These are phyloP conservation scores for Globisporangium irregulare DNA, from an alignment of 352 stramenopile species.

Conservation along the genomic window DNA sequence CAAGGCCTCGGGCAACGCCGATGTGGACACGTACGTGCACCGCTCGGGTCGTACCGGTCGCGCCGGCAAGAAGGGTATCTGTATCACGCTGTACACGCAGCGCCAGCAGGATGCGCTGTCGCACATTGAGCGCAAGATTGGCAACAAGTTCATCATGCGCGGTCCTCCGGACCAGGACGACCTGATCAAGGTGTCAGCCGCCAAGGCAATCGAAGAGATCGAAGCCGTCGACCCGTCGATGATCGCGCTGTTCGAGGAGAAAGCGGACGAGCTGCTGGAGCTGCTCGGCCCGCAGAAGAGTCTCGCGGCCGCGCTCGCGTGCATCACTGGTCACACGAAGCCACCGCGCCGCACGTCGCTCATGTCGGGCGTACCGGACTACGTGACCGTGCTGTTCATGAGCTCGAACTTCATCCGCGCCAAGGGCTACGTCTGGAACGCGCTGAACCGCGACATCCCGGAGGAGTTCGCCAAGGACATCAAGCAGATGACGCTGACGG, in stretches of 20 bases:
- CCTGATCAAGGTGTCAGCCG: constrained; percentile 82
- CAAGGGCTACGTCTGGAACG: constrained; percentile 92
- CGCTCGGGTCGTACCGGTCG: constrained; percentile 96
- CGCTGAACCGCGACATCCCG: constrained; percentile 82
- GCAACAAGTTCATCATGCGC: constrained; percentile 89
- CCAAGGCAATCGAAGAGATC: constrained; percentile 83
- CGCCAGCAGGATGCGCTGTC: constrained; percentile 73
- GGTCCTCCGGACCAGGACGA: constrained; percentile 84
- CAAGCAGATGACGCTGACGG: constrained; percentile 89
- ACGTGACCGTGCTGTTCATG: constrained; percentile 85
- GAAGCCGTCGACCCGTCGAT: constrained; percentile 73
- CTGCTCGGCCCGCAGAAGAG: constrained; percentile 54
- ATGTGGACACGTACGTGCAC: constrained; percentile 98
- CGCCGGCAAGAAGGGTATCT: constrained; percentile 94
- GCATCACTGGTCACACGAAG: constrained; percentile 89
- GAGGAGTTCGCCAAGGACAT: constrained; percentile 76
- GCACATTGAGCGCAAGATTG: constrained; percentile 85
- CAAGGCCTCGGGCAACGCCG: constrained; percentile 78
- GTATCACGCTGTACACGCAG: constrained; percentile 95
- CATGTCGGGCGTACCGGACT: constrained; percentile 89
- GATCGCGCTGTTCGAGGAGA: constrained; percentile 73
- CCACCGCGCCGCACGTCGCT: constrained; percentile 76
- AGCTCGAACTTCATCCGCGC: constrained; percentile 81
- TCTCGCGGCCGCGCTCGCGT: constrained; percentile 81
- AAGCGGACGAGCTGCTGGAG: constrained; percentile 64